phyloP scores from a whole-genome alignment of 2,329 filamentous ascomycete species.

The Dryadomyces quercivorus region DNA sequence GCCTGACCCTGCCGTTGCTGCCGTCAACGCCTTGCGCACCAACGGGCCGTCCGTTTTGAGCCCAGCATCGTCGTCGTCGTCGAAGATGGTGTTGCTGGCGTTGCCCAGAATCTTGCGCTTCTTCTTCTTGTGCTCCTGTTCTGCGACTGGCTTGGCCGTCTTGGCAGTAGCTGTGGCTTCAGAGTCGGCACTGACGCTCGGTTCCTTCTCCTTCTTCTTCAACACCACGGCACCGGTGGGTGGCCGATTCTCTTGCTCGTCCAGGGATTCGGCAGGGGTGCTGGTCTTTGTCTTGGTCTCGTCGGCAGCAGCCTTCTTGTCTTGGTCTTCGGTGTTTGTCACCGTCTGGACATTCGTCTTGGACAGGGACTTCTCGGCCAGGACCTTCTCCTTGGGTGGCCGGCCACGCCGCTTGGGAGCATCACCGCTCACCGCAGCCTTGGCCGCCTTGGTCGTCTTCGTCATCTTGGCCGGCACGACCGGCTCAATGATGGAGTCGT shows the following conservation, averaged over 20 bases:
- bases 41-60: neutral
- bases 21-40: constrained; percentile 18
- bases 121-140: constrained; percentile 44
- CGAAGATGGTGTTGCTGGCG: constrained; percentile 55
- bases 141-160: constrained; percentile 5
- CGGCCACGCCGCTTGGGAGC: constrained; percentile 30
- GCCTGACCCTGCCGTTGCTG: constrained; percentile 13
- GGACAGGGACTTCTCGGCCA: constrained; percentile 31
- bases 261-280: constrained; percentile 12
- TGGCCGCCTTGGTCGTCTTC: neutral
- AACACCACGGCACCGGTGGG: constrained; percentile 14
- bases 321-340: constrained; percentile 12
- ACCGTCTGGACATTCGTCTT: constrained; percentile 26
- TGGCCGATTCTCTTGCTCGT: constrained; percentile 20
- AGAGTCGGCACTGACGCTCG: too few relatives aligned
- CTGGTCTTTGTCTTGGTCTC: constrained; percentile 18
- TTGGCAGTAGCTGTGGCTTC: constrained; percentile 4
- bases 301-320: constrained; percentile 19
- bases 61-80: constrained; percentile 48
- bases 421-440: constrained; percentile 8
- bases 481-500: neutral
- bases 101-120: constrained; percentile 60
- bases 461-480: neutral
- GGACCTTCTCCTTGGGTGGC: constrained; percentile 28
- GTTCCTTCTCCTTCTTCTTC: constrained; percentile 3